Base-by-base conservation (phyloP, 2,329 filamentous ascomycete genomes). In the Penicillium sp. region DNA sequence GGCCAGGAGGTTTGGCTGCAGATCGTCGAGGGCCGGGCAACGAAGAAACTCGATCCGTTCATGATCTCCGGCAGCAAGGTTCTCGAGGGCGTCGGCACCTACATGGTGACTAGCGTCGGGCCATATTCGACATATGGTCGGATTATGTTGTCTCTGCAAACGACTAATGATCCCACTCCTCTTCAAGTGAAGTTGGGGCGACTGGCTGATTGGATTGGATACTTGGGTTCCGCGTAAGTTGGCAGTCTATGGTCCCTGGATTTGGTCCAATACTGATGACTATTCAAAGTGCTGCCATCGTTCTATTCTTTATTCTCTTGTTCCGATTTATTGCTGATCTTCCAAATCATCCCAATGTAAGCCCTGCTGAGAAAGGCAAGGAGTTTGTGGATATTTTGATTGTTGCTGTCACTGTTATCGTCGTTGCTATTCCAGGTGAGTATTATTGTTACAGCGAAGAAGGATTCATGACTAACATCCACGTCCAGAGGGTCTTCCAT, bases 231-330 rank as follows among this genome's bases (percentile, higher is more conserved):
- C 64, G 82, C 77, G 69, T 71, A 61, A 61, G 59, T 51, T 10
- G 14, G 9, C 13, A 11, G 8, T 20, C 14, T 18, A 18, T 3
- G 18, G 10, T 3, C 8, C 16, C 8, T 18, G 16, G 14, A 11
- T 18, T 4, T 3, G 14, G 4, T 34, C 6, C 1, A 14, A 18
- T 11, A 34, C 54, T 61, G 31, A 60, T 44, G 16, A 26, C 28
- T 6, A 16, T 32, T 23, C 28, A 8, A 42, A 70, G 69, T 38
- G 74, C 80, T 50, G 87, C 89, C 40, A 88, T 86, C 54, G 73
- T 93, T 11, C 75, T 95, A 38, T 95, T 96, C 70, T 76, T 91
- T 38, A 85, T 94, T 37, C 76, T 95, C 11, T 81, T 95, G 61
- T 90, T 95, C 71, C 80, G 89, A 59, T 96, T 95, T 63, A 74